These are phyloP conservation scores for Neurospora cerealis DNA, from an alignment of 495 filamentous ascomycete species.

Conservation along the genomic window DNA sequence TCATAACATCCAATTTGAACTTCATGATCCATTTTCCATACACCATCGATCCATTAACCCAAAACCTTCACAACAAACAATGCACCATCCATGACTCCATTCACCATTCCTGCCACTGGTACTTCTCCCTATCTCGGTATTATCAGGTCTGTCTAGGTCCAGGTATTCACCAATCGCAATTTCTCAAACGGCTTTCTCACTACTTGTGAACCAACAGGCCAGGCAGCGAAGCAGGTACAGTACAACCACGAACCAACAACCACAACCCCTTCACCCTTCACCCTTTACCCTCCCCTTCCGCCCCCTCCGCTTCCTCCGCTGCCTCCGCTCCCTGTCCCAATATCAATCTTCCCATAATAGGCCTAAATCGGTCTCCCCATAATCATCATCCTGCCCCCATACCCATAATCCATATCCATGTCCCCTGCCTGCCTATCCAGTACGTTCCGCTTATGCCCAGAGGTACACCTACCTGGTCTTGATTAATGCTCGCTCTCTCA, in stretches of 20 bases:
- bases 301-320: not conserved
- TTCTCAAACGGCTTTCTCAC: not conserved
- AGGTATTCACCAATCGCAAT: not conserved
- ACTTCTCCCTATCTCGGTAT: not conserved
- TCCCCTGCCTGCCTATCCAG: not conserved
- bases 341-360: not conserved
- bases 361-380: not conserved
- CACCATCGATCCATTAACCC: not conserved
- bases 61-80: not conserved
- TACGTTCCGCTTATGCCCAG: not conserved
- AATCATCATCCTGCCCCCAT: not conserved
- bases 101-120: not conserved
- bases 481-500: not conserved
- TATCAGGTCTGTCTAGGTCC: not conserved
- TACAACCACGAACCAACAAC: not conserved
- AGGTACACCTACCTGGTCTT: not conserved
- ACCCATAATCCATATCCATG: not conserved
- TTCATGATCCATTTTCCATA: not conserved
- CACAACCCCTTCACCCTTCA: not conserved
- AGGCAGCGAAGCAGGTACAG: not conserved
- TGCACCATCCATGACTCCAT: not conserved
- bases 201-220: not conserved
- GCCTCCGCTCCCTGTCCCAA: not conserved
- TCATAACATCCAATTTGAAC: not conserved
- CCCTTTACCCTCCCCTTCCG: not conserved